Base-by-base conservation (phyloP, 1,284 basidiomycete species). In the Sanguinoderma infundibulare region DNA sequence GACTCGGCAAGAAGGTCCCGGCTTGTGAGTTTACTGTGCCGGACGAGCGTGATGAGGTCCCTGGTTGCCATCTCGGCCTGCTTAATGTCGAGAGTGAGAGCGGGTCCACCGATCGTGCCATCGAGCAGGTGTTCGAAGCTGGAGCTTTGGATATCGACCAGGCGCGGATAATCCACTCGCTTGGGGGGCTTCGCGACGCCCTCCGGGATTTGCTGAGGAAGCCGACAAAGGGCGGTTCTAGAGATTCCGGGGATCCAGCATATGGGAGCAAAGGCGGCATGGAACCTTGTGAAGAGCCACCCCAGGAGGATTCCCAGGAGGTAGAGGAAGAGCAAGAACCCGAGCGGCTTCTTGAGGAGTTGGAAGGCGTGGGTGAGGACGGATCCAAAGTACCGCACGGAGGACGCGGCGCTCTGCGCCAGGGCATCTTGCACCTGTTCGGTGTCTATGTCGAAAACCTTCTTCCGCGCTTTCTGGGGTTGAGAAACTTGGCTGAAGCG, bases 11-110 rank as follows among this genome's bases (percentile, higher is more conserved):
- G 69, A n/a, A 71, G 60, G n/a, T 90, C 86, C 55, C 78, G 83
- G 44, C 83, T 83, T 59, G 77, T 82, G 67, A 92, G 73, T 20
- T 86, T 75, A 70, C 90, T 91, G 60, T 80, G 73, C 26, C 80
- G 79, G 20, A 91, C 86, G 28, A 90, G 77, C 5, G 83, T 81
- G 22, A 84, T 75, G 50, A 92, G 77, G 70, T 92, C 90, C 35
- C 72, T 76, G 1, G 86, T 89, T 9, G 89, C 90, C 81, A 92
- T 86, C 69, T 91, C 86, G n/a, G 87, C 86, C 72, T 86, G 86
- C 74, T 89, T 86, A 61, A 92, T 83, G 62, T 89, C 83, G 30
- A 90, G 70, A 10, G 87, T 84, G 38, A 91, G 72, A 4, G 79
- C 79, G 0, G 85, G 83, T 1, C 85, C 81, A 2, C 84, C 85